These are phyloP conservation scores for Cryptococcus sp. DNA, from an alignment of 1,284 basidiomycete genomes.

Conservation along the genomic window DNA sequence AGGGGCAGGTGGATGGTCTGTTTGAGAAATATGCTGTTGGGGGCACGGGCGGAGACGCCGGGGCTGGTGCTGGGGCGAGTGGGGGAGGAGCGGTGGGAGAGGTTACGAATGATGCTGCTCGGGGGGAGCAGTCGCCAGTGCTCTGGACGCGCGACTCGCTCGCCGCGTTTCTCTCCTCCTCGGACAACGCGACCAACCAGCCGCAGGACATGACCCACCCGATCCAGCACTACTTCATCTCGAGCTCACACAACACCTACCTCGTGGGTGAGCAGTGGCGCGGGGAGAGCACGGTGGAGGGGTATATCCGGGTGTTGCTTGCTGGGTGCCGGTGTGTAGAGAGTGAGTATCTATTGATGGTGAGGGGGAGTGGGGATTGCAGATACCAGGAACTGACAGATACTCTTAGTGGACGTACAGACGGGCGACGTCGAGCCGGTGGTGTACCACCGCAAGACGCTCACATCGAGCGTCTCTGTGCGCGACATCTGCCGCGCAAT, in stretches of 20 bases:
- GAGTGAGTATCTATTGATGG: slow-evolving; percentile 55
- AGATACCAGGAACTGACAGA: not conserved
- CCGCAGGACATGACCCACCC: slow-evolving; percentile 74
- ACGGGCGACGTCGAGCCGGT: slow-evolving; percentile 80
- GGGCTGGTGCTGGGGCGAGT: no score
- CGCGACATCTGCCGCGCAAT: slow-evolving; percentile 85
- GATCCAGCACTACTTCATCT: slow-evolving; percentile 84
- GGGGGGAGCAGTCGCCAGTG: not conserved
- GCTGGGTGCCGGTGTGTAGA: slow-evolving; percentile 91
- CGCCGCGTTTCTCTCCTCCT: slow-evolving; percentile 68
- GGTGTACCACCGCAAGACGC: slow-evolving; percentile 86
- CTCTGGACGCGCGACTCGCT: slow-evolving; percentile 50
- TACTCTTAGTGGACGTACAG: slow-evolving; percentile 82
- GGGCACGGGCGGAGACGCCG: not conserved
- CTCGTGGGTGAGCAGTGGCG: slow-evolving; percentile 91
- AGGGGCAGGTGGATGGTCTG: slow-evolving; percentile 9
- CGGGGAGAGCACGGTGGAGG: slow-evolving; percentile 90
- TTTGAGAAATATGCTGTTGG: slow-evolving; percentile 25
- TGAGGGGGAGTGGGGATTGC: not conserved
- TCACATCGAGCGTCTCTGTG: slow-evolving; percentile 81
- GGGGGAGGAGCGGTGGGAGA: no score
- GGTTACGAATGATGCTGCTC: no score
- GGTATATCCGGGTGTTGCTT: slow-evolving; percentile 88
- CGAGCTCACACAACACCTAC: slow-evolving; percentile 96
- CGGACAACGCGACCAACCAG: slow-evolving; percentile 59